Conservation (phyloP, 495 filamentous ascomycete genomes). For the Staphylotrichum tortipilum region DNA sequence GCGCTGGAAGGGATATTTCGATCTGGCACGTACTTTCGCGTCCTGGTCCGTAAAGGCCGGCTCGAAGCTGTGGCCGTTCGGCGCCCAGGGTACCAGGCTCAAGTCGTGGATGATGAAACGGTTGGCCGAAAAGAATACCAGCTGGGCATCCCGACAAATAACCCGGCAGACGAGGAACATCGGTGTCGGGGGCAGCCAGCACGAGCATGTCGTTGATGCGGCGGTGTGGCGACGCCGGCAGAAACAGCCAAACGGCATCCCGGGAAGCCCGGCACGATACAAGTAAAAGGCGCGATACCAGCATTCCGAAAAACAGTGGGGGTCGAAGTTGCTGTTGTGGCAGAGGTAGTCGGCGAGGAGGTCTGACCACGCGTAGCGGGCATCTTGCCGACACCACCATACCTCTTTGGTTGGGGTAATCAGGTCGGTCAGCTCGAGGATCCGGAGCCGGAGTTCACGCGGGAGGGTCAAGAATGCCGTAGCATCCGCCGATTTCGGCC, state of each 20-base stretch:
- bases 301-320: neutral
- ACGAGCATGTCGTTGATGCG: conserved; percentile 3
- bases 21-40: too few species aligned
- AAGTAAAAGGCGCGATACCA: neutral
- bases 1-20: neutral
- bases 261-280: too few species aligned
- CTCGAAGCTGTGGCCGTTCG: too few species aligned
- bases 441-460: conserved; percentile 3
- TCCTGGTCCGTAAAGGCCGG: too few species aligned
- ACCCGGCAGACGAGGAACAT: conserved; percentile 2
- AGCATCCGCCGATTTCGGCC: neutral
- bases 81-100: neutral
- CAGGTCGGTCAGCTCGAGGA: conserved; percentile 6
- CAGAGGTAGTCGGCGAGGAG: too few species aligned
- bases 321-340: too few species aligned
- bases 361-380: neutral
- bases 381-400: neutral
- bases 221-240: conserved; percentile 2
- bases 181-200: conserved; percentile 3
- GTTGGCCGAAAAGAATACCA: conserved; percentile 7
- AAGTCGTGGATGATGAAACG: conserved; percentile 8
- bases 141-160: conserved; percentile 1
- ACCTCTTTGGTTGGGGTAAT: conserved; percentile 11
- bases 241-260: conserved; percentile 3
- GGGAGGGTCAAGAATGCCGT: neutral